Conservation (phyloP, 805 yeast species). For the Starmerella etchellsii region DNA sequence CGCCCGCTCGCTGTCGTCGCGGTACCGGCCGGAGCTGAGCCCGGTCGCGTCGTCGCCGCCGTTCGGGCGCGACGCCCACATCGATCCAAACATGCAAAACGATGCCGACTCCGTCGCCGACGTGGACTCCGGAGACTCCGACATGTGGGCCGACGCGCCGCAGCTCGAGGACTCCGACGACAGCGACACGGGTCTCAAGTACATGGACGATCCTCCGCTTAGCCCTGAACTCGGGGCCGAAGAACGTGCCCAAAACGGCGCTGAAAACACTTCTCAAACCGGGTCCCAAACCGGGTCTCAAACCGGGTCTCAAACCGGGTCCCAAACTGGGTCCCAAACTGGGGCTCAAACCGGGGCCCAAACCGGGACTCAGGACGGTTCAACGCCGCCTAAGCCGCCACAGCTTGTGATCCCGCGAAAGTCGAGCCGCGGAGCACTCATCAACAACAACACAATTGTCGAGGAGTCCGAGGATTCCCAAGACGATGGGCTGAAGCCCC, state of each 20-base stretch:
- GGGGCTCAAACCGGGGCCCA: no score
- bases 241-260: no score
- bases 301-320: no score
- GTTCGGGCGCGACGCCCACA: background rate
- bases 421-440: conserved; percentile 1
- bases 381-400: background rate
- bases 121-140: conserved; percentile 2
- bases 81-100: background rate
- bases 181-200: conserved; percentile 4
- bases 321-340: no score
- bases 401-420: conserved; percentile 4
- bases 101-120: background rate
- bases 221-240: no score
- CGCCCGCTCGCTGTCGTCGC: conserved; percentile 21
- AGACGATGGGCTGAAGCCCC: background rate
- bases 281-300: no score
- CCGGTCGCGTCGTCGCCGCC: conserved; percentile 13
- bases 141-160: conserved; percentile 58
- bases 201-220: no score
- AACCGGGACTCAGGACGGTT: no score
- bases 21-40: conserved; percentile 23
- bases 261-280: no score
- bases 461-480: background rate
- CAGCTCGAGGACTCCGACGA: conserved; percentile 28
- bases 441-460: conserved; percentile 1